These are phyloP conservation scores for Ilex aquifolium DNA, from an alignment of 257 asterid genomes.

Conservation along the genomic window DNA sequence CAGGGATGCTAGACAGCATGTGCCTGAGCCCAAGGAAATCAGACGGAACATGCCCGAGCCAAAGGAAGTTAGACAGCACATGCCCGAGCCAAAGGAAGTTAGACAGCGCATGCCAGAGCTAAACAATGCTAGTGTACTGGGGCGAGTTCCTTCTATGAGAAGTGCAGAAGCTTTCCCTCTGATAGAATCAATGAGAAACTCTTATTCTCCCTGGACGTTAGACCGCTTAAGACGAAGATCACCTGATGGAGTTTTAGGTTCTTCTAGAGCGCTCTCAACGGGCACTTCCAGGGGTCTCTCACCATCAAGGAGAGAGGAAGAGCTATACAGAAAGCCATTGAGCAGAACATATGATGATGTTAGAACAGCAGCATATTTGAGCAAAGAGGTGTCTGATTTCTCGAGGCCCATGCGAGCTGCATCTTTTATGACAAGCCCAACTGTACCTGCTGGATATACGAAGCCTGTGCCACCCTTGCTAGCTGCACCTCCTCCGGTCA, in stretches of 20 bases:
- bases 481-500: slow-evolving; percentile 37
- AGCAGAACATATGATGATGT: slow-evolving; percentile 46
- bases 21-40: slow-evolving; percentile 28
- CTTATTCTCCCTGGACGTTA: slow-evolving; percentile 75
- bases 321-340: slow-evolving; percentile 35
- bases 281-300: slow-evolving; percentile 41
- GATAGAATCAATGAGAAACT: slow-evolving; percentile 34
- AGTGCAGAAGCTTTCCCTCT: slow-evolving; percentile 35
- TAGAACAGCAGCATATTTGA: slow-evolving; percentile 38
- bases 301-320: slow-evolving; percentile 59
- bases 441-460: slow-evolving; percentile 48
- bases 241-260: slow-evolving; percentile 40
- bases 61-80: slow-evolving; percentile 28
- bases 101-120: slow-evolving; percentile 39
- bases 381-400: slow-evolving; percentile 47
- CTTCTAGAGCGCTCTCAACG: slow-evolving; percentile 30
- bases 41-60: slow-evolving; percentile 26
- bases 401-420: slow-evolving; percentile 48
- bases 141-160: slow-evolving; percentile 26
- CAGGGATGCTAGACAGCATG: slow-evolving; percentile 26
- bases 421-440: slow-evolving; percentile 33
- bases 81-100: slow-evolving; percentile 33
- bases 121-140: slow-evolving; percentile 23
- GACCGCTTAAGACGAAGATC: slow-evolving; percentile 72
- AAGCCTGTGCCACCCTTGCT: slow-evolving; percentile 35